phyloP scores from a whole-genome alignment of 352 stramenopile genomes.

The Thalassiosira livingstoniorum region DNA sequence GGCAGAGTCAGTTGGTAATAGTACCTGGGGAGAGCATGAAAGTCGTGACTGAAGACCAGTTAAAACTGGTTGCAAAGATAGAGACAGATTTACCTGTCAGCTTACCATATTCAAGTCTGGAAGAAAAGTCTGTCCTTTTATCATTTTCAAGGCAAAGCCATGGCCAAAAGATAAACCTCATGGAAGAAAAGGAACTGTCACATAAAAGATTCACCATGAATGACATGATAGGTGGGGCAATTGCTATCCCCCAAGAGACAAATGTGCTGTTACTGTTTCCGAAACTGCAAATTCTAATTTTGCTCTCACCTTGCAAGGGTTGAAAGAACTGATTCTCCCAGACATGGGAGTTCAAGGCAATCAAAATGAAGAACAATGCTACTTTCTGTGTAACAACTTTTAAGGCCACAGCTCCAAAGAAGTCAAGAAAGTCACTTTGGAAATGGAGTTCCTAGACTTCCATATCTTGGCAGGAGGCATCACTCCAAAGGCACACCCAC shows the following conservation, averaged over 20 bases:
- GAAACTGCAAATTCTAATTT: conserved; percentile 17
- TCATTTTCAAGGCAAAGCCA: conserved; percentile 19
- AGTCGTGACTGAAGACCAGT: too few relatives aligned
- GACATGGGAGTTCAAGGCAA: background rate
- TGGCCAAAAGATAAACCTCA: background rate
- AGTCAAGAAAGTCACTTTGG: conserved; percentile 3
- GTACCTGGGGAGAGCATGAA: too few relatives aligned
- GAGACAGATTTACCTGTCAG: conserved; percentile 13
- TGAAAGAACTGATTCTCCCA: background rate
- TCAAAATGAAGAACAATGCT: too few relatives aligned
- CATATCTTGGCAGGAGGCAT: conserved; percentile 29
- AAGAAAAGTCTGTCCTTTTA: background rate
- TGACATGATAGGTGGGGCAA: background rate
- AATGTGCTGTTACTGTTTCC: background rate
- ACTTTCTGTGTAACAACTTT: conserved; percentile 3
- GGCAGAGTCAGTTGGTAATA: too few relatives aligned
- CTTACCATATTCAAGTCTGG: conserved; percentile 9
- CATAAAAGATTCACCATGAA: conserved; percentile 13
- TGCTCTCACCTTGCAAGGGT: background rate
- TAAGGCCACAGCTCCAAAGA: conserved; percentile 11
- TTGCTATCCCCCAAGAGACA: background rate
- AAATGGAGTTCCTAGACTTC: background rate
- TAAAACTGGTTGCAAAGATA: conserved; percentile 12
- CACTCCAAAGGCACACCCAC: conserved; percentile 28
- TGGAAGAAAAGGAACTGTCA: conserved; percentile 4